A percentile compares a stretch with the other conserved stretches of the same genome.
phyloP scores from a whole-genome alignment of 495 filamentous ascomycete species.

The Aspergillus indologenus region DNA sequence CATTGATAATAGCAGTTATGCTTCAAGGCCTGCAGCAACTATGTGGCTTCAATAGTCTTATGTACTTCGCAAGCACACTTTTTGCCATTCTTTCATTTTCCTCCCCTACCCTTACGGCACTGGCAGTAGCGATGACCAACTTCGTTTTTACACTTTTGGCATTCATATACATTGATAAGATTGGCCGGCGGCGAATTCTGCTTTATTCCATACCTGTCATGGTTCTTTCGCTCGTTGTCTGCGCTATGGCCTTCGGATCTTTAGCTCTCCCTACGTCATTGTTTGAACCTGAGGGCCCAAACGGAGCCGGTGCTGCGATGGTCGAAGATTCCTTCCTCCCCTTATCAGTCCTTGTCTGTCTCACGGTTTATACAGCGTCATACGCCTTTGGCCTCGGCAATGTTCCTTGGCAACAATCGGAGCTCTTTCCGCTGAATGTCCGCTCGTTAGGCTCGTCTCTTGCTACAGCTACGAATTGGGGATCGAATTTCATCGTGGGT shows the following conservation, averaged over 20 bases:
- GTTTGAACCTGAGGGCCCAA: slow-evolving; percentile 11
- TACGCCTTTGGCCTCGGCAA: slow-evolving; percentile 89
- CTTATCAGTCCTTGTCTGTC: slow-evolving; percentile 60
- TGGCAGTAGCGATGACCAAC: slow-evolving; percentile 81
- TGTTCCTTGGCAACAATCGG: slow-evolving; percentile 91
- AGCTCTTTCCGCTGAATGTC: slow-evolving; percentile 82
- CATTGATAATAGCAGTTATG: slow-evolving; percentile 77
- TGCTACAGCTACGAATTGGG: slow-evolving; percentile 89
- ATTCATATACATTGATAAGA: slow-evolving; percentile 72
- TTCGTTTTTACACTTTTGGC: slow-evolving; percentile 76
- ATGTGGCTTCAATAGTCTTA: slow-evolving; percentile 88
- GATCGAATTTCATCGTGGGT: slow-evolving; percentile 81
- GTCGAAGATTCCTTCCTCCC: slow-evolving; percentile 21
- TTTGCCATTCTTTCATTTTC: slow-evolving; percentile 77
- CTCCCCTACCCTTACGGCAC: slow-evolving; percentile 75
- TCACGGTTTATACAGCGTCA: slow-evolving; percentile 78
- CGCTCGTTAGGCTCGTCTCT: slow-evolving; percentile 76
- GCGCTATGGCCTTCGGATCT: slow-evolving; percentile 63
- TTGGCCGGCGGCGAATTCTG: slow-evolving; percentile 78
- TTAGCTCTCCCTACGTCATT: slow-evolving; percentile 36
- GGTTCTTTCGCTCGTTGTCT: slow-evolving; percentile 64
- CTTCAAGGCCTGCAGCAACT: slow-evolving; percentile 87
- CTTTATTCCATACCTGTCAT: slow-evolving; percentile 85
- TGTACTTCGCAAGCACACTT: slow-evolving; percentile 94
- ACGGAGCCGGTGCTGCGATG: slow-evolving; percentile 8